phyloP scores from a whole-genome alignment of 2,329 filamentous ascomycete species.

The Pseudogymnoascus sp. region DNA sequence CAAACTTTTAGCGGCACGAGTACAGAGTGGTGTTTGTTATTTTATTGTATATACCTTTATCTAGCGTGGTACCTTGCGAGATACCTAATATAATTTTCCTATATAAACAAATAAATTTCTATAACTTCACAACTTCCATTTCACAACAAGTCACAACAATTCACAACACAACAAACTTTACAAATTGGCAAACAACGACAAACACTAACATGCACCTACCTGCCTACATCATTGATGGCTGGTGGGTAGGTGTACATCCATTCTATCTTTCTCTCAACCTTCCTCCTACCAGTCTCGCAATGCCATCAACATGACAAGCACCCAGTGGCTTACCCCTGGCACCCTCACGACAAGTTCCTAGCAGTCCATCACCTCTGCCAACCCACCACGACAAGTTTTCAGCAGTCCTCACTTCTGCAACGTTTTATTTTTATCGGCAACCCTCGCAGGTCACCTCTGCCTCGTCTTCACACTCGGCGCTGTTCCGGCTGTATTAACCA shows the following conservation, averaged over 20 bases:
- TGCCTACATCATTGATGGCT: neutral
- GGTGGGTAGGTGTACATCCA: neutral
- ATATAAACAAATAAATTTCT: neutral
- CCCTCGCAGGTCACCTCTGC: neutral
- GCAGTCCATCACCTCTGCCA: neutral
- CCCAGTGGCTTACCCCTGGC: neutral
- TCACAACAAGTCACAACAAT: neutral
- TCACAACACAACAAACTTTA: neutral
- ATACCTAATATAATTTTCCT: slow-evolving; percentile 5
- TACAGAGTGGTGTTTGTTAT: neutral
- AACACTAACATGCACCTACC: neutral
- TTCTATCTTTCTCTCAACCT: neutral
- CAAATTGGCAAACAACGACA: neutral
- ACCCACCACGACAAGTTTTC: neutral
- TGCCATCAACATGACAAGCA: neutral
- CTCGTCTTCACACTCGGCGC: neutral
- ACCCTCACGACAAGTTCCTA: neutral
- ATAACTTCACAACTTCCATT: neutral
- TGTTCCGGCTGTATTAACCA: neutral
- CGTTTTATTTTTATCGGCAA: neutral
- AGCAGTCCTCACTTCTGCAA: neutral
- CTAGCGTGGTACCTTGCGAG: neutral
- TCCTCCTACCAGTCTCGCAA: neutral
- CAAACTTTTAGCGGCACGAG: neutral
- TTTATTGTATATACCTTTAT: slow-evolving; percentile 7